phyloP scores from a whole-genome alignment of 2,329 filamentous ascomycete genomes.

The Sclerotinia minor region DNA sequence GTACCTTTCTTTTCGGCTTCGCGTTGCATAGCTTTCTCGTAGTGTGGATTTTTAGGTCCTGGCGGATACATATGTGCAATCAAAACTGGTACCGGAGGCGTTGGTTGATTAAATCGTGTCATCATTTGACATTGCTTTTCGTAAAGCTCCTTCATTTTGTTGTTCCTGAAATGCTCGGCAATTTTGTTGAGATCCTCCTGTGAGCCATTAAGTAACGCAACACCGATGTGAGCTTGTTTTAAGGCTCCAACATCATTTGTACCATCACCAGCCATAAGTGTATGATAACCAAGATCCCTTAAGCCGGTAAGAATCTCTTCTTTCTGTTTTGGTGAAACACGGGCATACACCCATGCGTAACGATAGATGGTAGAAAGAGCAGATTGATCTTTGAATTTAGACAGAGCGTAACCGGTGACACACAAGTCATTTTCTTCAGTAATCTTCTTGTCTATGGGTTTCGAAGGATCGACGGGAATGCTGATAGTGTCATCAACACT shows the following conservation, averaged over 20 bases:
- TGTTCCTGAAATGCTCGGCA: slow-evolving; percentile 88
- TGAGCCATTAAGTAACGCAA: slow-evolving; percentile 92
- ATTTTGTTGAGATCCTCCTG: slow-evolving; percentile 89
- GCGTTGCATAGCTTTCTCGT: slow-evolving; percentile 84
- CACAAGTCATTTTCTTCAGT: slow-evolving; percentile 87
- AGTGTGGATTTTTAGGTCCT: slow-evolving; percentile 88
- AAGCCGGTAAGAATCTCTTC: slow-evolving; percentile 96
- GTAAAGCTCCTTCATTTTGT: slow-evolving; percentile 98
- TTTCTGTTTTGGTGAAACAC: slow-evolving; percentile 98
- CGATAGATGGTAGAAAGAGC: slow-evolving; percentile 78
- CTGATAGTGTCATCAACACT: slow-evolving; percentile 88
- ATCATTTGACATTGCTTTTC: slow-evolving; percentile 93
- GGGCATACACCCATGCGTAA: slow-evolving; percentile 95
- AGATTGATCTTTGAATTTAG: slow-evolving; percentile 80
- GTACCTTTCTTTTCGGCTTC: slow-evolving; percentile 79
- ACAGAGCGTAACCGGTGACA: slow-evolving; percentile 89
- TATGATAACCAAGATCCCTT: slow-evolving; percentile 96
- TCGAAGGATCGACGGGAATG: slow-evolving; percentile 80
- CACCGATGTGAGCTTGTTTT: slow-evolving; percentile 96
- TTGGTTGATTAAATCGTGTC: slow-evolving; percentile 90
- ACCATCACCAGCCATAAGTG: slow-evolving; percentile 96
- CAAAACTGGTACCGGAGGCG: slow-evolving; percentile 85
- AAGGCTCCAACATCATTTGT: slow-evolving; percentile 97
- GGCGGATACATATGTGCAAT: slow-evolving; percentile 95
- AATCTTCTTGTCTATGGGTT: slow-evolving; percentile 78